These are phyloP conservation scores for Diaporthe citrichinensis DNA, from an alignment of 2,329 filamentous ascomycete species.

Conservation along the genomic window DNA sequence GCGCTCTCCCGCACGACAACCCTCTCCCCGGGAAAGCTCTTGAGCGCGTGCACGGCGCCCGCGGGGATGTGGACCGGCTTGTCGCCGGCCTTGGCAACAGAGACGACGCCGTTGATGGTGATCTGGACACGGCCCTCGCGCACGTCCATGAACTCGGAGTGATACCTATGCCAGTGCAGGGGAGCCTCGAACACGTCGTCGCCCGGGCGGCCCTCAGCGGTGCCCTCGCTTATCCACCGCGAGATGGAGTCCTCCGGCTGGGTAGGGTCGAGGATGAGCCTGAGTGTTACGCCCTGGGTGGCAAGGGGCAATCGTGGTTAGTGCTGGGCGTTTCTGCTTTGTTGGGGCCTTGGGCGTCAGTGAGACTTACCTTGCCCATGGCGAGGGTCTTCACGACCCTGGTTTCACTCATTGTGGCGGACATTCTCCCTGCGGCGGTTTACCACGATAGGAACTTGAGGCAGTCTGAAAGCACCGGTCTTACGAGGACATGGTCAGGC, in stretches of 20 bases:
- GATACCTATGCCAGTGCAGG: conserved; percentile 30
- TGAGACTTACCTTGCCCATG: conserved; percentile 30
- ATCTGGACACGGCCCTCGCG: conserved; percentile 22
- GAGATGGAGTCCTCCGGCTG: conserved; percentile 1
- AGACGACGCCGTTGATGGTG: conserved; percentile 13
- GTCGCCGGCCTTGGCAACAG: background rate
- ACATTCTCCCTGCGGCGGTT: background rate
- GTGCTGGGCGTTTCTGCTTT: background rate
- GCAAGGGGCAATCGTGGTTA: background rate
- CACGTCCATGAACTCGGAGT: conserved; percentile 23
- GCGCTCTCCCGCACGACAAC: conserved; percentile 21
- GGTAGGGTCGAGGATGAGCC: conserved; percentile 14
- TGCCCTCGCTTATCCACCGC: conserved; percentile 16
- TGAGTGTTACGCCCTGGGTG: background rate
- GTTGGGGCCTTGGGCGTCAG: too few species aligned
- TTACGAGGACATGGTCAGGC: too few species aligned
- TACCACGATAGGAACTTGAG: background rate
- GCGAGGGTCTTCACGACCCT: conserved; percentile 15
- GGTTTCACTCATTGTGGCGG: conserved; percentile 3
- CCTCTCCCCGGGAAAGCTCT: conserved; percentile 27
- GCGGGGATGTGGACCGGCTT: background rate
- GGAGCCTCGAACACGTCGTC: conserved; percentile 8
- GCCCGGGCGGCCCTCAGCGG: conserved; percentile 4
- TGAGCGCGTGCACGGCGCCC: background rate
- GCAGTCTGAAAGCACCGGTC: background rate